Conservation (phyloP, 2,329 filamentous ascomycete genomes). For the Thelonectria rubi region DNA sequence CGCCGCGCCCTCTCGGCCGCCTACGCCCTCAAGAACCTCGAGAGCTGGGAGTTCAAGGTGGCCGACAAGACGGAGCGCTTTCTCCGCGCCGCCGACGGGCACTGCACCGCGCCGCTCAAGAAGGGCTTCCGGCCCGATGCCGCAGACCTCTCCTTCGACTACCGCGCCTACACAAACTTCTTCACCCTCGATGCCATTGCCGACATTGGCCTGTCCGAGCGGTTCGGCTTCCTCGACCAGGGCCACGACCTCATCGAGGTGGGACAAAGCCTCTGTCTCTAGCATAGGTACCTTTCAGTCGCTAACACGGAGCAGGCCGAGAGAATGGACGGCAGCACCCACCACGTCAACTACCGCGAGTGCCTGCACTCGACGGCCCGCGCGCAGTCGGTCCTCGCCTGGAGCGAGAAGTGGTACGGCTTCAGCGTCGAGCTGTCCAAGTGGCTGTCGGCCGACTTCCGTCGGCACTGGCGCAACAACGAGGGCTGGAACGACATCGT, state of each 20-base stretch:
- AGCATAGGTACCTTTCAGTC: too few relatives aligned
- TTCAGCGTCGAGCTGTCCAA: slow-evolving; percentile 57
- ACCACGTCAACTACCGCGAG: slow-evolving; percentile 58
- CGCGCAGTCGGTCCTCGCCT: slow-evolving; percentile 60
- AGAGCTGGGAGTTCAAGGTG: slow-evolving; percentile 64
- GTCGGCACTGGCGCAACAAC: slow-evolving; percentile 36
- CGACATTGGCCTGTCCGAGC: slow-evolving; percentile 62
- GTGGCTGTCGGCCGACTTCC: slow-evolving; percentile 54
- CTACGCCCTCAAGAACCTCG: slow-evolving; percentile 63
- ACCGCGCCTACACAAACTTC: slow-evolving; percentile 61
- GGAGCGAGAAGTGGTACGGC: slow-evolving; percentile 61
- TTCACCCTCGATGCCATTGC: slow-evolving; percentile 66
- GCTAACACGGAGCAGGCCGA: too few relatives aligned
- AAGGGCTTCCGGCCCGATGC: too few relatives aligned
- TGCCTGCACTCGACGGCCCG: slow-evolving; percentile 60
- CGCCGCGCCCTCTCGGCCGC: slow-evolving; percentile 60
- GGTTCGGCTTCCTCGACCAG: slow-evolving; percentile 60
- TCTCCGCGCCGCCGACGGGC: slow-evolving; percentile 54
- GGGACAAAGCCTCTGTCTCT: too few relatives aligned
- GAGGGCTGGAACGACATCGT: slow-evolving; percentile 53
- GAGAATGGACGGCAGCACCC: slow-evolving; percentile 55
- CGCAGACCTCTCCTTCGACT: too few relatives aligned
- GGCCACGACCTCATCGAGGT: slow-evolving; percentile 57
- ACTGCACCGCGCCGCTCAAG: slow-evolving; percentile 51
- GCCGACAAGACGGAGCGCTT: slow-evolving; percentile 59